Evolutionary conservation across 1,284 basidiomycete genomes (phyloP), one percentile per base, ranked within the genome.

Genomic region (Tilletiopsis washingtonensis): DNA sequence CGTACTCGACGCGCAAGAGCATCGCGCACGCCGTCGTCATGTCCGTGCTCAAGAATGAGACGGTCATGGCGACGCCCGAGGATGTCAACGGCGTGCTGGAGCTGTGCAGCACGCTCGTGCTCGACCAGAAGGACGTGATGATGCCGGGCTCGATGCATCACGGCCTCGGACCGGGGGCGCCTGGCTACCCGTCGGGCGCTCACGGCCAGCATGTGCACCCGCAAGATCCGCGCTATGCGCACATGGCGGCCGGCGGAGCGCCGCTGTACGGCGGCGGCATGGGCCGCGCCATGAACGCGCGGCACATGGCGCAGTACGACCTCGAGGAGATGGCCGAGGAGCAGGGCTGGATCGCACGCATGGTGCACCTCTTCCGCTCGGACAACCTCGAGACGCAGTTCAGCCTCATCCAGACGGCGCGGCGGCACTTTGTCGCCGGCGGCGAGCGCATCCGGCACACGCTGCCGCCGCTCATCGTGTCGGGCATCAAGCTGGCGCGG

Each of bases 1-100:
- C 63, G 4, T 64, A 61, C 23, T 48, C 59, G 25, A 68, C 69
- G 26, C 59, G 64, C 26, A 70, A 67, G 29, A 63, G 58, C 14
- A 67, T 71, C 25, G 68, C 70, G 2, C 66, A 69, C 40, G 69
- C 67, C 14, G 63, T 72, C 24, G 66, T 71, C 42, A 60, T 53
- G 52, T 64, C 61, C 37, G 64, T 69, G 24, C 55, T 72, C 23
- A 62, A 62, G 47, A 67, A 68, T 51, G 62, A 69, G 43, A 69
- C 69, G 7, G 49, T 68, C 47, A 59, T 72, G 51, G 51, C 56
- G 21, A 69, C 70, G 21, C 67, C 70, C 5, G 68, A 69, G 40
- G 68, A 72, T 36, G 70, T 67, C 19, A 57, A 67, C 39, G 70
- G 70, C n/a, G 59, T 72, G 2, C 56, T 72, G 24, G 59, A 66